A percentile compares a stretch with the other conserved stretches of the same genome.
These are phyloP conservation scores for Stereocaulon alpinum DNA, from an alignment of 495 filamentous ascomycete genomes.

Conservation along the genomic window DNA sequence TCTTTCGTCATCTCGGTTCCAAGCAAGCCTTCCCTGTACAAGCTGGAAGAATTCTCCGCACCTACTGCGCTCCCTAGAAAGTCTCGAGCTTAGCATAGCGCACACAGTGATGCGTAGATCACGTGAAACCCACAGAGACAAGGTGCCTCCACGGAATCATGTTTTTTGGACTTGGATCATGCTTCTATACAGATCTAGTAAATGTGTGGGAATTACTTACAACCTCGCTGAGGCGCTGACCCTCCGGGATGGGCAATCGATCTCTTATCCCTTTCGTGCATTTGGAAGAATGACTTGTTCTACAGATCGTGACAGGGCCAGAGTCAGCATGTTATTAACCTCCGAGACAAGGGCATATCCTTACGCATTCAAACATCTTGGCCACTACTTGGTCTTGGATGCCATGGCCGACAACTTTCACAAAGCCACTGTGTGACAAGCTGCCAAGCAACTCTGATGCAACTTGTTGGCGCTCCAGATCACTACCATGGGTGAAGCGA, in stretches of 20 bases:
- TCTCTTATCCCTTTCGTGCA: background rate
- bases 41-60: background rate
- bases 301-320: background rate
- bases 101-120: too few relatives aligned
- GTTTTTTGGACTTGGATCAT: too few relatives aligned
- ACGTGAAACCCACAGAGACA: too few relatives aligned
- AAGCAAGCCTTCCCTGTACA: constrained; percentile 2
- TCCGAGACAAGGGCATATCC: background rate
- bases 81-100: too few relatives aligned
- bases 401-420: constrained; percentile 2
- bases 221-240: constrained; percentile 1
- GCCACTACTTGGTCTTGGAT: background rate
- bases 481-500: background rate
- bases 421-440: background rate
- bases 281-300: background rate
- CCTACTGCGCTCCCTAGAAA: background rate
- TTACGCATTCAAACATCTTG: constrained; percentile 4
- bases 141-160: too few relatives aligned
- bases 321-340: background rate
- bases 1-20: background rate
- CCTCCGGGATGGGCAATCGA: background rate
- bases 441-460: background rate
- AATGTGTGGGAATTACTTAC: too few relatives aligned
- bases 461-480: background rate
- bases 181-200: too few relatives aligned